These are phyloP conservation scores for Pichia paraexigua DNA, from an alignment of 805 yeast genomes.

Conservation along the genomic window DNA sequence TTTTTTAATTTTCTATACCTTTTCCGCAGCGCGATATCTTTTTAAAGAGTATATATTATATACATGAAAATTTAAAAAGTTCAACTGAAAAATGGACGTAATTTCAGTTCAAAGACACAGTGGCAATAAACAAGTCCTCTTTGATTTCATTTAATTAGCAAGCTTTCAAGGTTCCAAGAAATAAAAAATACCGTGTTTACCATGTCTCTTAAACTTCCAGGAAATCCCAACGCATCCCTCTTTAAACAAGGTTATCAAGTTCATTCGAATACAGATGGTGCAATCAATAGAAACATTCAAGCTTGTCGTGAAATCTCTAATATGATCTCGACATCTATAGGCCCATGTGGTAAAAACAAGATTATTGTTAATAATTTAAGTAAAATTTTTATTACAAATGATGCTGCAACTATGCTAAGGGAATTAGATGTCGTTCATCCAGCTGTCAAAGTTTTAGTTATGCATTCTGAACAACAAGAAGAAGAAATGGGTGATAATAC, in stretches of 20 bases:
- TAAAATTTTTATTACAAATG: slow-evolving; percentile 84
- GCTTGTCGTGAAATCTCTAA: slow-evolving; percentile 91
- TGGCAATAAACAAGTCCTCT: neutral
- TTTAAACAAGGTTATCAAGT: slow-evolving; percentile 94
- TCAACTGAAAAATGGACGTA: neutral
- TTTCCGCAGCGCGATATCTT: neutral
- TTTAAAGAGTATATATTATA: neutral
- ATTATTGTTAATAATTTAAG: slow-evolving; percentile 85
- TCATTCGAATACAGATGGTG: slow-evolving; percentile 87
- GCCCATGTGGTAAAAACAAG: slow-evolving; percentile 96
- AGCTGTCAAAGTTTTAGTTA: slow-evolving; percentile 88
- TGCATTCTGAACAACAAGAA: slow-evolving; percentile 97
- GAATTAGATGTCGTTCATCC: slow-evolving; percentile 96
- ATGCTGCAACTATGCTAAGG: slow-evolving; percentile 94
- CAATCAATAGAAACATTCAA: slow-evolving; percentile 81
- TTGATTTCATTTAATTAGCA: neutral
- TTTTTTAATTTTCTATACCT: too few species aligned
- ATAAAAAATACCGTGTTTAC: neutral
- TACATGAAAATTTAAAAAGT: neutral
- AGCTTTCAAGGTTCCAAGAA: neutral
- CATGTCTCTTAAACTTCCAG: slow-evolving; percentile 88
- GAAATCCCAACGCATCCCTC: slow-evolving; percentile 86
- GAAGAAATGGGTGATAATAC: slow-evolving; percentile 96
- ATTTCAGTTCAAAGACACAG: neutral
- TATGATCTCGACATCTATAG: slow-evolving; percentile 90